Evolutionary conservation across 2,329 filamentous ascomycete species (phyloP).

Genomic region (Leptographium procerum): DNA sequence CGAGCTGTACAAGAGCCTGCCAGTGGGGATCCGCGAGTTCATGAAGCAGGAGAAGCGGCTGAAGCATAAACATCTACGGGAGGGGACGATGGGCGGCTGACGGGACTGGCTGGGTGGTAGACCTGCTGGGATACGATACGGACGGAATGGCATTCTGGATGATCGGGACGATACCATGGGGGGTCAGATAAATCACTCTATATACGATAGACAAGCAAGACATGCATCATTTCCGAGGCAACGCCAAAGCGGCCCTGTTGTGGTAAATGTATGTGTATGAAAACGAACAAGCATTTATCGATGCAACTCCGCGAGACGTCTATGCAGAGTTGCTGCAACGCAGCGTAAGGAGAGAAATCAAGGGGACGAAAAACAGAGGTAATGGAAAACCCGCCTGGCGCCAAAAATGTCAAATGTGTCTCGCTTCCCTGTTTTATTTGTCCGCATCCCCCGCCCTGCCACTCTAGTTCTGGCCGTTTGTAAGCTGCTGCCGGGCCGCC

Average conservation of each 20-base stretch:
- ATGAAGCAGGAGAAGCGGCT: constrained; percentile 94
- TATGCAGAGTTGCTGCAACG: neutral
- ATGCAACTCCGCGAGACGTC: neutral
- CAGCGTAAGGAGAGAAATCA: neutral
- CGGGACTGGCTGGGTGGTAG: neutral
- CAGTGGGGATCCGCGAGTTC: constrained; percentile 89
- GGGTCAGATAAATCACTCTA: too few species aligned
- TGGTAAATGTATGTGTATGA: neutral
- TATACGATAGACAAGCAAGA: neutral
- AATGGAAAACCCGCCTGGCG: neutral
- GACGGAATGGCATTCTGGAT: neutral
- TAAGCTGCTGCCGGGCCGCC: constrained; percentile 40
- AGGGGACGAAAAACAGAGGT: neutral
- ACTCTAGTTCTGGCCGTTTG: constrained; percentile 6
- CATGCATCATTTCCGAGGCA: neutral
- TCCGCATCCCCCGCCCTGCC: too few species aligned
- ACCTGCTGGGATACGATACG: neutral
- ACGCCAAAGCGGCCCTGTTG: neutral
- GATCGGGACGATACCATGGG: neutral
- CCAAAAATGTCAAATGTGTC: neutral
- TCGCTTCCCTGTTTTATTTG: neutral
- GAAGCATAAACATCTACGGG: constrained; percentile 58
- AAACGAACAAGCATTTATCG: neutral
- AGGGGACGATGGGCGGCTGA: constrained; percentile 37
- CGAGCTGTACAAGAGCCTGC: constrained; percentile 67